phyloP scores from a whole-genome alignment of 257 asterid genomes.

The Primulina tabacum region DNA sequence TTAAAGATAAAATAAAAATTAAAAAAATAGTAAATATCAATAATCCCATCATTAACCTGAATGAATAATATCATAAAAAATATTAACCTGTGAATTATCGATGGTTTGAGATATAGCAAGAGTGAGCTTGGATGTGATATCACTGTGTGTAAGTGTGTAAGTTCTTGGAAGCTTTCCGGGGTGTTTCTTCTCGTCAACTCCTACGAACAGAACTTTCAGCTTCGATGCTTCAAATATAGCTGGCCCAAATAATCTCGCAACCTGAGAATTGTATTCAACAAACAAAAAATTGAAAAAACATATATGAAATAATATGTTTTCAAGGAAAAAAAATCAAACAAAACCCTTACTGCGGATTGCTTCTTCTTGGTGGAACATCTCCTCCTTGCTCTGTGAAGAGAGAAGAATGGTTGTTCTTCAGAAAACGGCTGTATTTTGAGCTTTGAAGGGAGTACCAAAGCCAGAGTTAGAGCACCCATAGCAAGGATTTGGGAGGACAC shows the following conservation, averaged over 20 bases:
- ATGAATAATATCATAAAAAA: too few species aligned
- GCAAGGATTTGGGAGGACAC: not conserved
- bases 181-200: conserved; percentile 52
- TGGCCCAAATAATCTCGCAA: not conserved
- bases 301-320: too few species aligned
- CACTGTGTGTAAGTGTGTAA: conserved; percentile 55
- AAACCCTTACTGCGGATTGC: conserved; percentile 18
- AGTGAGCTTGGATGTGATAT: conserved; percentile 49
- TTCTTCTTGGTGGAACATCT: conserved; percentile 23
- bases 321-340: too few species aligned
- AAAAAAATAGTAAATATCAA: not conserved
- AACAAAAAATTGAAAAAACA: too few species aligned
- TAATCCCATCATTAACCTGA: not conserved
- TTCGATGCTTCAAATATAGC: conserved; percentile 47
- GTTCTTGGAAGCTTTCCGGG: conserved; percentile 54
- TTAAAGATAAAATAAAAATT: too few species aligned
- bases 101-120: conserved; percentile 31
- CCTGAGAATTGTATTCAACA: not conserved
- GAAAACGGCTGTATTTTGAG: conserved; percentile 14
- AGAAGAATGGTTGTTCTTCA: conserved; percentile 26
- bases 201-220: conserved; percentile 47
- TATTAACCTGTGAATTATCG: not conserved
- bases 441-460: conserved; percentile 31
- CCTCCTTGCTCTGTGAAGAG: conserved; percentile 26
- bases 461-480: conserved; percentile 41